Conservation (phyloP, 148 eudicot genomes). For the Polygonum maritimum region DNA sequence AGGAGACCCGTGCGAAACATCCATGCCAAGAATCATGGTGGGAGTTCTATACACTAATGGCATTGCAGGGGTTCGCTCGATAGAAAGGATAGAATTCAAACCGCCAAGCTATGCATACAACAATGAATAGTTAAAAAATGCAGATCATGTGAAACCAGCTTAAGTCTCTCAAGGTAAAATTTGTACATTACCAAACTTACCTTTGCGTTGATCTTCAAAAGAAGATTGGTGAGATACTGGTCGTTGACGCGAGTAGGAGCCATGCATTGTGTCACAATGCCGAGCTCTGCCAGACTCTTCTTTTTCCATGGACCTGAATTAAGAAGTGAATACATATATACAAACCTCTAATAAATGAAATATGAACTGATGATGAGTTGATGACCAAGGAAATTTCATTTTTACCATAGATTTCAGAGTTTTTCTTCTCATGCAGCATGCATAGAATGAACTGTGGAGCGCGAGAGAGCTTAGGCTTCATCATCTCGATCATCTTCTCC, state of each 20-base stretch:
- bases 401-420: conserved; percentile 71
- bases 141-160: no score
- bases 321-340: neutral
- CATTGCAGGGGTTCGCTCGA: conserved; percentile 46
- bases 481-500: conserved; percentile 76
- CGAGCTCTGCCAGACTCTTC: conserved; percentile 66
- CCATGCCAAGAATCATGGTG: conserved; percentile 66
- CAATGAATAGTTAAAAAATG: no score
- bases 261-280: conserved; percentile 83
- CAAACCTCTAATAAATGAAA: neutral
- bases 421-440: conserved; percentile 87
- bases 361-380: neutral
- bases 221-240: conserved; percentile 74
- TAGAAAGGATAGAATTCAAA: conserved; percentile 48
- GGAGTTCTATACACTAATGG: conserved; percentile 67
- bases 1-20: conserved; percentile 73
- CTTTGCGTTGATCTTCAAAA: conserved; percentile 91
- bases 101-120: conserved; percentile 66
- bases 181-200: conserved; percentile 19
- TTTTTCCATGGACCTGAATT: conserved; percentile 90
- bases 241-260: conserved; percentile 77
- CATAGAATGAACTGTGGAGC: conserved; percentile 80
- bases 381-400: neutral
- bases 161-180: neutral
- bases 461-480: conserved; percentile 75